Evolutionary conservation across 768 basidiomycete genomes (phyloP).

Genomic region (Tulasnella sp.): DNA sequence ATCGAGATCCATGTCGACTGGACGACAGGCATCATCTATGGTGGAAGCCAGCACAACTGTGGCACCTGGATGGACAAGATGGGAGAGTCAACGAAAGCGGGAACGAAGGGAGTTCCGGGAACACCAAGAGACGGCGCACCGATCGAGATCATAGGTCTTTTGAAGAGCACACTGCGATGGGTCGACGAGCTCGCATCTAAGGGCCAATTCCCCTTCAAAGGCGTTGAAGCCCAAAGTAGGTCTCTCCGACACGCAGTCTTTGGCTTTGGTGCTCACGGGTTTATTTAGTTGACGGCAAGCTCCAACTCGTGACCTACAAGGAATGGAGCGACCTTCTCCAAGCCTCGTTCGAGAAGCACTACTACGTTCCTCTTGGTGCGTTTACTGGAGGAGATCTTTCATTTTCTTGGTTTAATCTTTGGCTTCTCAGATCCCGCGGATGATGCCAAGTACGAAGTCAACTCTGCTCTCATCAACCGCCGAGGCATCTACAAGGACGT

Average conservation of each 20-base stretch:
- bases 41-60: conserved; percentile 81
- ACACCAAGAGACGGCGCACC: conserved; percentile 96
- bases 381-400: not conserved
- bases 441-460: conserved; percentile 66
- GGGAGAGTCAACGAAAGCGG: conserved; percentile 88
- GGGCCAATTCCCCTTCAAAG: conserved; percentile 83
- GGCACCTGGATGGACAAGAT: conserved; percentile 99
- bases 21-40: conserved; percentile 83
- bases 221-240: conserved; percentile 76
- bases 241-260: conserved; percentile 21
- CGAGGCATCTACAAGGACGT: conserved; percentile 99
- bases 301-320: conserved; percentile 73
- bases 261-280: conserved; percentile 15
- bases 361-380: conserved; percentile 81
- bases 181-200: conserved; percentile 58
- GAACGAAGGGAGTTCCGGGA: conserved; percentile 92
- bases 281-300: conserved; percentile 60
- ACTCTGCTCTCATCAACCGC: conserved; percentile 69
- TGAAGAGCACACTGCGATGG: conserved; percentile 94
- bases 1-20: conserved; percentile 95
- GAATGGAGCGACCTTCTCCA: conserved; percentile 88
- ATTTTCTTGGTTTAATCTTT: not conserved
- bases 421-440: conserved; percentile 55
- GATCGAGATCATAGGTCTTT: conserved; percentile 87
- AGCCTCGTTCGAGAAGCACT: conserved; percentile 80